Conservation (phyloP, 2,329 filamentous ascomycete genomes). For the Cadophora sp. region DNA sequence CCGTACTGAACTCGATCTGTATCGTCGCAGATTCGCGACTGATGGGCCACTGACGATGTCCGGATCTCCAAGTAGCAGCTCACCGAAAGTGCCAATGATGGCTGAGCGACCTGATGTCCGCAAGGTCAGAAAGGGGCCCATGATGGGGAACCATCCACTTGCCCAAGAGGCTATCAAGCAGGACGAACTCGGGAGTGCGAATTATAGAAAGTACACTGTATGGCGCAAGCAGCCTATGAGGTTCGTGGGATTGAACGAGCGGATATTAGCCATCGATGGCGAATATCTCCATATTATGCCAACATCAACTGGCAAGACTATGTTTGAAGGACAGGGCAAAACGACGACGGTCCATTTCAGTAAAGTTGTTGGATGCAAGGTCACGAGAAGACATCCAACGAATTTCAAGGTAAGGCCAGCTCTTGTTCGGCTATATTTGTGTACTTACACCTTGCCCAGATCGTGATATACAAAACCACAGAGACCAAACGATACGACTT, state of each 20-base stretch:
- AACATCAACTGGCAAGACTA: constrained; percentile 67
- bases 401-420: constrained; percentile 72
- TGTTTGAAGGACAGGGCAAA: constrained; percentile 69
- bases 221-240: constrained; percentile 85
- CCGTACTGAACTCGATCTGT: constrained; percentile 76
- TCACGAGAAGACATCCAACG: constrained; percentile 78
- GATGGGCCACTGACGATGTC: constrained; percentile 74
- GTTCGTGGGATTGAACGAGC: constrained; percentile 77
- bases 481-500: constrained; percentile 87
- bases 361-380: constrained; percentile 82
- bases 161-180: constrained; percentile 67
- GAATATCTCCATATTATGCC: constrained; percentile 90
- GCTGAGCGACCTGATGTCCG: constrained; percentile 50
- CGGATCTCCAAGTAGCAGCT: constrained; percentile 69
- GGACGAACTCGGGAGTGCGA: constrained; percentile 62
- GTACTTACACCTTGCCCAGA: constrained; percentile 58
- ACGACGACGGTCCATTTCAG: constrained; percentile 84
- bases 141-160: constrained; percentile 69
- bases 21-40: constrained; percentile 76
- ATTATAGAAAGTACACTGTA: constrained; percentile 79
- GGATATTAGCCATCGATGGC: constrained; percentile 79
- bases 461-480: constrained; percentile 75
- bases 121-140: constrained; percentile 59
- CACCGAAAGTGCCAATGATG: constrained; percentile 66
- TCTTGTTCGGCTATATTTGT: constrained; percentile 61